A percentile compares a stretch with the other conserved stretches of the same genome.
Conservation (phyloP, 2,329 filamentous ascomycete species). For the Xylariaceae sp. region DNA sequence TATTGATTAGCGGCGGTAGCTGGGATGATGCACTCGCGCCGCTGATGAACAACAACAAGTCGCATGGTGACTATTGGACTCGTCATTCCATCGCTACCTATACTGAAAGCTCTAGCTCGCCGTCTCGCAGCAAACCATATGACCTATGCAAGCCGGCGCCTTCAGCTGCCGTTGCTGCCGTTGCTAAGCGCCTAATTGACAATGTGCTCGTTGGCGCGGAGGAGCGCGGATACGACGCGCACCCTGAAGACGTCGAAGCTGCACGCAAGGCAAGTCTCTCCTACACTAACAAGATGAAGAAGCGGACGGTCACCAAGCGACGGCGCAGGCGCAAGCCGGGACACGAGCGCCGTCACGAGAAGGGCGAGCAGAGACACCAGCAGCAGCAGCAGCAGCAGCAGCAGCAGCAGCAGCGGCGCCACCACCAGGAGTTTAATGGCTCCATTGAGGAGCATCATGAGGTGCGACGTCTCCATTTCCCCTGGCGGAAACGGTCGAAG, state of each 20-base stretch:
- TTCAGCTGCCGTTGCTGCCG: conserved; percentile 51
- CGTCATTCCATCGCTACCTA: conserved; percentile 35
- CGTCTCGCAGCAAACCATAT: conserved; percentile 8
- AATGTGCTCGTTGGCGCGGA: conserved; percentile 31
- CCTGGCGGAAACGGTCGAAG: conserved; percentile 26
- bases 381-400: conserved; percentile 15
- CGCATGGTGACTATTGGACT: conserved; percentile 40
- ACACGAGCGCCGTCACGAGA: conserved; percentile 25
- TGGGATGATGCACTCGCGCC: conserved; percentile 82
- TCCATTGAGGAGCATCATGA: conserved; percentile 21
- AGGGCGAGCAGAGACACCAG: conserved; percentile 15
- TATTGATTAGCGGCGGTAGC: conserved; percentile 59
- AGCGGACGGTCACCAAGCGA: conserved; percentile 34
- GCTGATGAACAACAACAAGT: conserved; percentile 47
- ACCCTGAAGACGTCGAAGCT: conserved; percentile 29
- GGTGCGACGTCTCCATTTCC: conserved; percentile 22
- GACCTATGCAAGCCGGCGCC: conserved; percentile 35
- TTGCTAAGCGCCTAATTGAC: conserved; percentile 44
- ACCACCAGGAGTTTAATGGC: conserved; percentile 20
- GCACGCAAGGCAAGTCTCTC: conserved; percentile 31
- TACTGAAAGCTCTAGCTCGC: conserved; percentile 28
- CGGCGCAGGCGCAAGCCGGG: conserved; percentile 29
- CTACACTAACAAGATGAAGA: conserved; percentile 33
- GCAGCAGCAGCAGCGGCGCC: conserved; percentile 12
- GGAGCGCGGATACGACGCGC: conserved; percentile 34